Percentiles rank a stretch among this genome's conserved stretches.
These are phyloP conservation scores for Alternaria sp. DNA, from an alignment of 2,329 filamentous ascomycete genomes.

Conservation along the genomic window DNA sequence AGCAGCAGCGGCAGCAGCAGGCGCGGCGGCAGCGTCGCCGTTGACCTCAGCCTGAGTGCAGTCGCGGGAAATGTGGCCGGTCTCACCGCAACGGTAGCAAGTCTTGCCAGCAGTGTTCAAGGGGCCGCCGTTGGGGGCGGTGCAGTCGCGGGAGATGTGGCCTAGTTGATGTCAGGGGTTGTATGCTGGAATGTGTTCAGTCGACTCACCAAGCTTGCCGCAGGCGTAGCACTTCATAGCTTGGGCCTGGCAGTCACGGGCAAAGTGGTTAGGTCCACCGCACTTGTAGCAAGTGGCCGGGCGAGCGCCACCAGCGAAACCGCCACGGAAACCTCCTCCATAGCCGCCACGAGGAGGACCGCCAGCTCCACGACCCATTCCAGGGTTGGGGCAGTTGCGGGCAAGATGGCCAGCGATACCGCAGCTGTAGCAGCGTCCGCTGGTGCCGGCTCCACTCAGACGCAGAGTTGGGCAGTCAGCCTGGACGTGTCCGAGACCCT, in stretches of 20 bases:
- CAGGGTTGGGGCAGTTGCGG: conserved; percentile 83
- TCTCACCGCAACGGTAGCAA: conserved; percentile 96
- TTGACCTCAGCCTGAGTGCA: conserved; percentile 78
- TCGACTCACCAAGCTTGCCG: conserved; percentile 72
- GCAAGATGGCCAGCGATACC: conserved; percentile 92
- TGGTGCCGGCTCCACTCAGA: conserved; percentile 79
- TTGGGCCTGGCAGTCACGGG: conserved; percentile 96
- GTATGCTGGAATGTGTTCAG: background rate
- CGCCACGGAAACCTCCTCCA: conserved; percentile 75
- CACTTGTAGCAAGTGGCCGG: conserved; percentile 75
- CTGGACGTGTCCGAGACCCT: conserved; percentile 97
- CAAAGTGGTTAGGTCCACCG: conserved; percentile 93
- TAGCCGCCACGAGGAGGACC: conserved; percentile 74
- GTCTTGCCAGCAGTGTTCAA: conserved; percentile 97
- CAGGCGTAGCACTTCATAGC: conserved; percentile 99
- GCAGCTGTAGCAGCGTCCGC: conserved; percentile 96
- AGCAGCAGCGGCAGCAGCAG: conserved; percentile 30
- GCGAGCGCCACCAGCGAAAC: conserved; percentile 73
- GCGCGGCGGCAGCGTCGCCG: conserved; percentile 46
- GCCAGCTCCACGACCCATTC: conserved; percentile 70
- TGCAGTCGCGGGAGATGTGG: conserved; percentile 95
- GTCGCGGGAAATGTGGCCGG: conserved; percentile 94
- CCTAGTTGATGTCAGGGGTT: conserved; percentile 54
- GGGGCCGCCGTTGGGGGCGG: conserved; percentile 92
- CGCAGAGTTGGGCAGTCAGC: conserved; percentile 98